A percentile compares a stretch with the other conserved stretches of the same genome.
Conservation (phyloP, 2,329 filamentous ascomycete species). For the Neobulgaria alba region DNA sequence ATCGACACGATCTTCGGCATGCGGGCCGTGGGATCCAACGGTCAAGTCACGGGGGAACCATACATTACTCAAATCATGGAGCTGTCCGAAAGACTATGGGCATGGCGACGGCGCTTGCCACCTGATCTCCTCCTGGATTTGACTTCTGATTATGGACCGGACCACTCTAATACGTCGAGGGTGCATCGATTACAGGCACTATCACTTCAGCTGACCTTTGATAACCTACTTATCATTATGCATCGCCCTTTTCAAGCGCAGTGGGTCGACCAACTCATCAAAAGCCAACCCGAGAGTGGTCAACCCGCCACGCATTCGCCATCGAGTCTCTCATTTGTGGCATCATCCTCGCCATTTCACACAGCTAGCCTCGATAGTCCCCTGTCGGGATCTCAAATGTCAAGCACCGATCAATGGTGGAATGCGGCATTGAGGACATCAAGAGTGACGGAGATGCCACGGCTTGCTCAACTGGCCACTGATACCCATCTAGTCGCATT, state of each 20-base stretch:
- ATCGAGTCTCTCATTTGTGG: constrained; percentile 5
- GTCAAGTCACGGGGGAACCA: constrained; percentile 4
- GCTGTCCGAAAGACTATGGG: constrained; percentile 15
- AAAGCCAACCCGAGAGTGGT: neutral
- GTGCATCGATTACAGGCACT: constrained; percentile 31
- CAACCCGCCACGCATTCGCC: constrained; percentile 11
- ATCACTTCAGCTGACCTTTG: constrained; percentile 36
- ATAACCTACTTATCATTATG: constrained; percentile 35
- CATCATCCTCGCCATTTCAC: constrained; percentile 10
- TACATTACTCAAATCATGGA: constrained; percentile 5
- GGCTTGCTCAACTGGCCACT: constrained; percentile 31
- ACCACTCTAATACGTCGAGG: constrained; percentile 10
- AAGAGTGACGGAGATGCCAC: constrained; percentile 28
- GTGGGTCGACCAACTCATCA: constrained; percentile 11
- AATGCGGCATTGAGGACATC: constrained; percentile 31
- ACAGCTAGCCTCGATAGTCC: neutral
- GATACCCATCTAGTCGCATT: constrained; percentile 37
- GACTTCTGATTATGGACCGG: constrained; percentile 14
- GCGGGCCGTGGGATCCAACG: constrained; percentile 6
- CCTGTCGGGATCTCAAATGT: neutral
- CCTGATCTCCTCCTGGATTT: constrained; percentile 19
- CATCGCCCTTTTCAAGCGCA: constrained; percentile 35
- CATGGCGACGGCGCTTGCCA: constrained; percentile 24
- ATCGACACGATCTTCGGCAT: constrained; percentile 26
- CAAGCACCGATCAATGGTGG: constrained; percentile 2